Base-by-base conservation (phyloP, 176 grass and related monocot genomes). In the Dendrocalamus sinicus region DNA sequence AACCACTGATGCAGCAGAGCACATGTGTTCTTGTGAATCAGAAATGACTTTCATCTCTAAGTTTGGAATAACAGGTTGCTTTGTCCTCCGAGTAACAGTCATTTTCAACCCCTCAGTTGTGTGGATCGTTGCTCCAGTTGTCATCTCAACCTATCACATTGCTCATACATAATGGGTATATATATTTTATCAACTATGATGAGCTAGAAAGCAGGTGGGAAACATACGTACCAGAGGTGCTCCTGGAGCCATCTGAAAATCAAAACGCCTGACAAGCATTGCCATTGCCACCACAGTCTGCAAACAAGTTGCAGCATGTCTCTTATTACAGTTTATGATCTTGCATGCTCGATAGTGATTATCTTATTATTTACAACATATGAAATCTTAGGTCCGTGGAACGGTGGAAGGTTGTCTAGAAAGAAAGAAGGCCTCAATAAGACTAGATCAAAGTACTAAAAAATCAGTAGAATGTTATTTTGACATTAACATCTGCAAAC, bases 51-150 rank as follows among this genome's bases (percentile, higher is more conserved):
- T 95, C 60, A 83, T 90, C 80, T 88, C 61, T 48, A 95, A 84
- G 80, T 89, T 98, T 58, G 95, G 95, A 50, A 98, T 94, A 60
- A 95, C 92, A 70, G 93, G 93, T 60, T 88, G 88, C 45, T 55
- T 89, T 39, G 75, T 94, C 79, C 96, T 84, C 45, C 40, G 90
- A 50, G 96, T 98, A 85, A 98, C 93, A 28, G 93, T 98, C 93
- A 98, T 94, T 13, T 92, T 92, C 81, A 98, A 88, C 10, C 96
- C 96, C 64, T 88, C 71, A 7, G 96, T 98, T 55, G 96, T 98
- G 74, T 95, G 96, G 83, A 98, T 98, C 3, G 93, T 98, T 63
- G 93, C 93, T 61, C 96, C 96, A 58, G 96, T 98, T 50, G 93
- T 98, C 93, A 98, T 98, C 77, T 88, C 96, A 32, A 98, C 96